Conservation (phyloP, 2,329 filamentous ascomycete species). For the Chaetomium sp. region DNA sequence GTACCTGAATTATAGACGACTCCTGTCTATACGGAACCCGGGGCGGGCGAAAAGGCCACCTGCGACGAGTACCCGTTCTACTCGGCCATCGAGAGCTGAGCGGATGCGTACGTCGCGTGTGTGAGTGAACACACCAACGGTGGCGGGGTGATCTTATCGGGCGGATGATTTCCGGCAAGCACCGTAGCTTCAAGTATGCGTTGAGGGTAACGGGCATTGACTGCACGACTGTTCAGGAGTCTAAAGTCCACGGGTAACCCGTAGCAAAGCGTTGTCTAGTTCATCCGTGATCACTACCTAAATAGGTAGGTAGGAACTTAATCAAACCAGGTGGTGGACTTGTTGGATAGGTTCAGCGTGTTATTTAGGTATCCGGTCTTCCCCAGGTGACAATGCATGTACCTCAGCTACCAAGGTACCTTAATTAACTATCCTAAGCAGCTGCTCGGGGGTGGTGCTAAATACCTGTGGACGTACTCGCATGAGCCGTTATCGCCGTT, state of each 20-base stretch:
- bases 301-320: no score
- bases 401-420: no score
- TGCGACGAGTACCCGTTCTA: conserved; percentile 11
- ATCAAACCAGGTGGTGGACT: not conserved
- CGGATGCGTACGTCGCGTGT: conserved; percentile 1
- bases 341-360: no score
- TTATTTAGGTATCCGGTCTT: no score
- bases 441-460: no score
- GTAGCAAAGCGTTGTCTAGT: not conserved
- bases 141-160: not conserved
- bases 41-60: conserved; percentile 2
- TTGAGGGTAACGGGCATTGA: conserved; percentile 9
- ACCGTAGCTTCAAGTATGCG: conserved; percentile 5
- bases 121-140: conserved; percentile 5
- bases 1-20: no score
- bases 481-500: no score
- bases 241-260: conserved; percentile 1
- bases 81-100: conserved; percentile 1
- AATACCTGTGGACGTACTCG: no score
- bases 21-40: no score
- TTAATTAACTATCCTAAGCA: no score
- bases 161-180: conserved; percentile 1
- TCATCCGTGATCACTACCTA: no score
- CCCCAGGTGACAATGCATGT: no score
- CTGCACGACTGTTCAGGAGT: conserved; percentile 10